phyloP scores from a whole-genome alignment of 179 eudicot species.

The Silene vulgaris region DNA sequence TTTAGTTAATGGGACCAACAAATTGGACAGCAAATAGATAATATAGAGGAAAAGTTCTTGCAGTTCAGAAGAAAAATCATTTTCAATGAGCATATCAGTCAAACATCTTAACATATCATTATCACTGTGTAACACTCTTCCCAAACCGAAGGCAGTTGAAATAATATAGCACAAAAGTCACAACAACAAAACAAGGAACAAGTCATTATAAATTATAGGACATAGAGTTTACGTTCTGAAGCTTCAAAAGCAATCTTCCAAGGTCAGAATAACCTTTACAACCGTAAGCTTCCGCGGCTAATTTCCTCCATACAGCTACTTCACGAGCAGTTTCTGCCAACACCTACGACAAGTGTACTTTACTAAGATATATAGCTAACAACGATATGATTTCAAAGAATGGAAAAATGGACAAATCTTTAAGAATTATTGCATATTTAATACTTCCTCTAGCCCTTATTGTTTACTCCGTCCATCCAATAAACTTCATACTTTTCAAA shows the following conservation, averaged over 20 bases:
- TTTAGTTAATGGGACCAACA: not conserved
- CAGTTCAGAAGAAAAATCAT: not conserved
- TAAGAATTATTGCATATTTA: not conserved
- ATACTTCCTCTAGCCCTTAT: too few relatives aligned
- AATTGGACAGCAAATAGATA: not conserved
- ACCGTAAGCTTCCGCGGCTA: slow-evolving; percentile 69
- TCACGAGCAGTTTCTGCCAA: slow-evolving; percentile 69
- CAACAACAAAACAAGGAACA: not conserved
- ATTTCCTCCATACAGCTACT: slow-evolving; percentile 69
- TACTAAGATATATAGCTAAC: slow-evolving; percentile 14
- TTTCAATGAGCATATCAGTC: not conserved
- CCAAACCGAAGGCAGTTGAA: not conserved
- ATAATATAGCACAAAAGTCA: not conserved
- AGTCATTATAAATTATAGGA: slow-evolving; percentile 12
- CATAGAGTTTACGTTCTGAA: slow-evolving; percentile 58
- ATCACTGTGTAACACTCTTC: not conserved
- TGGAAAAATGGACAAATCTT: not conserved
- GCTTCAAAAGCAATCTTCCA: slow-evolving; percentile 84
- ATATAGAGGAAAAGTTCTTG: not conserved
- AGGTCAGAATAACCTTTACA: slow-evolving; percentile 82
- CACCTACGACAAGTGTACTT: slow-evolving; percentile 45
- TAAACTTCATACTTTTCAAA: too few relatives aligned
- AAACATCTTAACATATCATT: too few relatives aligned
- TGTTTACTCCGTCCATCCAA: too few relatives aligned
- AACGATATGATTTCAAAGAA: slow-evolving; percentile 15